Evolutionary conservation across 2,329 filamentous ascomycete genomes (phyloP).

Genomic region (Atkinsonella hypoxylon): DNA sequence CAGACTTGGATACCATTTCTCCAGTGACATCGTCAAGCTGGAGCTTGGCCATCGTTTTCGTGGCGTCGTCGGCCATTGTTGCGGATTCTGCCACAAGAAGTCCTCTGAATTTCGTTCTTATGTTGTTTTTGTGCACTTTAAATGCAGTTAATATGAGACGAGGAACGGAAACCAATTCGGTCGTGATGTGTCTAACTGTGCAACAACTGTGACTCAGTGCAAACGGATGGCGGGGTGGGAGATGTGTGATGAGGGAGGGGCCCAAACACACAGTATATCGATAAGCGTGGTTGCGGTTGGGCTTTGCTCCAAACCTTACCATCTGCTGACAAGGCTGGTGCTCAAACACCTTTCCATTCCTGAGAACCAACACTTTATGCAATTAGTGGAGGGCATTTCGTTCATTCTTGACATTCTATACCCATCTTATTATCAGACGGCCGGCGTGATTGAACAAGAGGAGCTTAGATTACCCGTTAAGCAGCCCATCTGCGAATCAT

Average conservation of each 20-base stretch:
- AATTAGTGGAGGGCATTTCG: too few relatives aligned
- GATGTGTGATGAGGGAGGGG: not conserved
- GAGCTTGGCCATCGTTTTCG: constrained; percentile 41
- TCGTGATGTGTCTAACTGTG: not conserved
- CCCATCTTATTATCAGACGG: too few relatives aligned
- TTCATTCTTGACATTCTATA: too few relatives aligned
- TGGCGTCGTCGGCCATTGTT: constrained; percentile 35
- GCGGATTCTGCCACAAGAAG: not conserved
- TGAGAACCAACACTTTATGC: too few relatives aligned
- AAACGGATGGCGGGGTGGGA: constrained; percentile 1
- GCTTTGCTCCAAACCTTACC: too few relatives aligned
- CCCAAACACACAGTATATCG: not conserved
- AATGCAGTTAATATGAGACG: not conserved
- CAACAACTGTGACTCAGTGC: not conserved
- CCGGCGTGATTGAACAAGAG: too few relatives aligned
- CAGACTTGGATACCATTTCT: constrained; percentile 52
- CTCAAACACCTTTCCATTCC: too few relatives aligned
- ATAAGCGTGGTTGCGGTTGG: not conserved
- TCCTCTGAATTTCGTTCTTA: not conserved
- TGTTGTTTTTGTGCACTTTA: not conserved
- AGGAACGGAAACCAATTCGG: not conserved
- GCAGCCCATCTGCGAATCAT: too few relatives aligned
- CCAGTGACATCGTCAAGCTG: constrained; percentile 50
- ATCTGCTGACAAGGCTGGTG: too few relatives aligned
- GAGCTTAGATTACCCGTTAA: too few relatives aligned